Conservation (phyloP, 1,139 yeast genomes). For the Lodderomyces oxycetoniae region DNA sequence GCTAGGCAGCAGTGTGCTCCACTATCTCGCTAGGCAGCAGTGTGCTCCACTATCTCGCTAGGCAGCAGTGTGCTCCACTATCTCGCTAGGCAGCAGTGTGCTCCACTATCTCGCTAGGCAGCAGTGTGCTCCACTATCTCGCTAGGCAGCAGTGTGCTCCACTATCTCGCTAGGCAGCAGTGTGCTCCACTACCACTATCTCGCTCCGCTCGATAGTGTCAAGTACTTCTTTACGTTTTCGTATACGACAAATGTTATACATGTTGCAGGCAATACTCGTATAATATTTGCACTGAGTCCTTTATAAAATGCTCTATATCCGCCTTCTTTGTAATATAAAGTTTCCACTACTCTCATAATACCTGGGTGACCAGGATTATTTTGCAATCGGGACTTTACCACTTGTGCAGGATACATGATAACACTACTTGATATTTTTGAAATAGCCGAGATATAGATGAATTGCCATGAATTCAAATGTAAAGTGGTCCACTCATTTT, state of each 20-base stretch:
- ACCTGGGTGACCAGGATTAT: conserved; percentile 13
- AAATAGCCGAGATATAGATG: conserved; percentile 57
- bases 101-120: too few species aligned
- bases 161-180: too few species aligned
- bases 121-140: too few species aligned
- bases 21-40: too few species aligned
- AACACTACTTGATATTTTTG: conserved; percentile 67
- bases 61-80: too few species aligned
- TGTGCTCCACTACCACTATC: too few species aligned
- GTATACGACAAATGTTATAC: conserved; percentile 64
- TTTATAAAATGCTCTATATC: conserved; percentile 63
- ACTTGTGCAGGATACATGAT: conserved; percentile 84
- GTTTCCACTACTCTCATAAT: conserved; percentile 20
- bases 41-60: too few species aligned
- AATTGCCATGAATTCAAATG: conserved; percentile 50
- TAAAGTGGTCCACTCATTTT: not conserved
- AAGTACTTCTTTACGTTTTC: conserved; percentile 38
- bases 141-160: too few species aligned
- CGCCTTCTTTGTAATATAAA: conserved; percentile 39
- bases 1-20: too few species aligned
- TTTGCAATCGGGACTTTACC: conserved; percentile 72
- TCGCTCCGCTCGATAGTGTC: too few species aligned
- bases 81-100: too few species aligned
- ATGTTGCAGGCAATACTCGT: conserved; percentile 71
- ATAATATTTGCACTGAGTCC: conserved; percentile 61